phyloP scores from a whole-genome alignment of 2,329 filamentous ascomycete species.

The Aspergillus costaricaensis region DNA sequence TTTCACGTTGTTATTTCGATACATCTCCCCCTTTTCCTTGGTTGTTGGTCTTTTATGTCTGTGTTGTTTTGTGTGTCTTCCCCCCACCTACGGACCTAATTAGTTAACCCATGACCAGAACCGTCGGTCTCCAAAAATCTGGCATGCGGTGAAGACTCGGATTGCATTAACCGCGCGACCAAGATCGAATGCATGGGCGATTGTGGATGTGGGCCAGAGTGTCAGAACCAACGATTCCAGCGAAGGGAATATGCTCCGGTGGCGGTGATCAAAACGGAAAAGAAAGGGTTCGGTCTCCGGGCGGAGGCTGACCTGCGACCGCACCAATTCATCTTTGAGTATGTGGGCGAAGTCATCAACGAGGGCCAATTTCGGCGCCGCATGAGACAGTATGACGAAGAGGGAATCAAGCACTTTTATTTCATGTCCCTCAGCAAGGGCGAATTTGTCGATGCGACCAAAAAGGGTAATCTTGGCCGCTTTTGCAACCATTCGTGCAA shows the following conservation, averaged over 20 bases:
- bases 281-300: slow-evolving; percentile 93
- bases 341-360: slow-evolving; percentile 97
- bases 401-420: slow-evolving; percentile 99
- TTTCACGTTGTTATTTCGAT: too few species aligned
- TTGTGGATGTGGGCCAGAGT: slow-evolving; percentile 82
- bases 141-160: slow-evolving; percentile 92
- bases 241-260: slow-evolving; percentile 86
- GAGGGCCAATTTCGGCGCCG: slow-evolving; percentile 85
- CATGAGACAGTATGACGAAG: slow-evolving; percentile 90
- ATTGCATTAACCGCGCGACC: slow-evolving; percentile 97
- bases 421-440: slow-evolving; percentile 98
- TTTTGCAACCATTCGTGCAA: slow-evolving; percentile 99
- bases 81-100: neutral
- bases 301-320: slow-evolving; percentile 74
- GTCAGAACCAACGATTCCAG: slow-evolving; percentile 94
- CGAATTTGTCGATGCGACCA: slow-evolving; percentile 97
- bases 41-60: too few species aligned
- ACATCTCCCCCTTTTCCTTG: too few species aligned
- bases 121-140: slow-evolving; percentile 61
- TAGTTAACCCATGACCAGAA: slow-evolving; percentile 43
- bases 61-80: slow-evolving; percentile 7
- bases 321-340: slow-evolving; percentile 95
- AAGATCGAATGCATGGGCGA: slow-evolving; percentile 94
- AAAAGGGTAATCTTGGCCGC: slow-evolving; percentile 90
- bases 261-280: slow-evolving; percentile 94